These are phyloP conservation scores for Neocatenulostroma microsporum DNA, from an alignment of 2,329 filamentous ascomycete genomes.

Conservation along the genomic window DNA sequence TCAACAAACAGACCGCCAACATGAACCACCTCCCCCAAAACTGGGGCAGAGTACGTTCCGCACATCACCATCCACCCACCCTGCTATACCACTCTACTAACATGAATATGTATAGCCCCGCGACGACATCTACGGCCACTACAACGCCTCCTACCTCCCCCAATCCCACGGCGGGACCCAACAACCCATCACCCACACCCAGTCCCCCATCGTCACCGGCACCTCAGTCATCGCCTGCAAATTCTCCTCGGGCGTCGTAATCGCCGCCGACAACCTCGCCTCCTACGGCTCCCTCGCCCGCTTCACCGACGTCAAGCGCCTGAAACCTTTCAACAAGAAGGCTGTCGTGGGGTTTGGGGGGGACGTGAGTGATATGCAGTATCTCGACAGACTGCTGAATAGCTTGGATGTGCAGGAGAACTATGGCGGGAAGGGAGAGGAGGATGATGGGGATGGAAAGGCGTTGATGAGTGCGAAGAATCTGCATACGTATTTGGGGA, in stretches of 20 bases:
- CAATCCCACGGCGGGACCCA: slow-evolving; percentile 40
- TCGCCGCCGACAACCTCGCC: slow-evolving; percentile 93
- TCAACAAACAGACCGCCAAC: no score
- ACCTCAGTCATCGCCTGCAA: slow-evolving; percentile 93
- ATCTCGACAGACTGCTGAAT: slow-evolving; percentile 83
- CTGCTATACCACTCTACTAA: slow-evolving; percentile 30
- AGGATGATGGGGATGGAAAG: slow-evolving; percentile 53
- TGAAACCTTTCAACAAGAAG: slow-evolving; percentile 76
- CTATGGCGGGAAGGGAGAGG: slow-evolving; percentile 50
- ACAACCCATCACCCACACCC: slow-evolving; percentile 72
- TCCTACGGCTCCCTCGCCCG: slow-evolving; percentile 93
- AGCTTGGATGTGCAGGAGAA: slow-evolving; percentile 83
- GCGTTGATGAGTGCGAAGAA: slow-evolving; percentile 72
- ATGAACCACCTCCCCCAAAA: slow-evolving; percentile 62
- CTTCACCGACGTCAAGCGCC: slow-evolving; percentile 93
- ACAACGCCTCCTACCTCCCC: slow-evolving; percentile 80
- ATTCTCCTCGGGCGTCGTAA: slow-evolving; percentile 92
- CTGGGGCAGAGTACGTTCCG: slow-evolving; percentile 54
- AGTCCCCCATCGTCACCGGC: slow-evolving; percentile 88
- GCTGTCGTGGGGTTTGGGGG: slow-evolving; percentile 89
- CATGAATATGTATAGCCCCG: slow-evolving; percentile 62
- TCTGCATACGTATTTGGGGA: slow-evolving; percentile 91
- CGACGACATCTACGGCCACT: slow-evolving; percentile 93
- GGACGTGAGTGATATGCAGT: slow-evolving; percentile 99
- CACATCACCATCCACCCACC: slow-evolving; percentile 22